Conservation (phyloP, 768 basidiomycete species). For the Fistulinella prunicolor region DNA sequence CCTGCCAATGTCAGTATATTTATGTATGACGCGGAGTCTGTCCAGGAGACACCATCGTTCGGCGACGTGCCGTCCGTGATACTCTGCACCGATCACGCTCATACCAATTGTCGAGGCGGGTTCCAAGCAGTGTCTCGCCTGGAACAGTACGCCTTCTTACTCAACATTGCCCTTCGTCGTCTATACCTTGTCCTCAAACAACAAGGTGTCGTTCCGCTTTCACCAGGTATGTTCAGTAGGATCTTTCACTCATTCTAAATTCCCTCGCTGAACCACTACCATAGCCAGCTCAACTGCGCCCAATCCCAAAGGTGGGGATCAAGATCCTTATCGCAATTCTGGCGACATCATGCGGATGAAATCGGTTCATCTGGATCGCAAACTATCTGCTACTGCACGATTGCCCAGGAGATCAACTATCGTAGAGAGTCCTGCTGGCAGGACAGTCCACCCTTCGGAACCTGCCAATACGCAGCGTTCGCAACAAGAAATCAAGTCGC, state of each 20-base stretch:
- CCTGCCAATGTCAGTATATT: slow-evolving; percentile 82
- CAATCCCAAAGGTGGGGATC: slow-evolving; percentile 38
- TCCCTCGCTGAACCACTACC: slow-evolving; percentile 8
- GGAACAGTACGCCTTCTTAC: slow-evolving; percentile 95
- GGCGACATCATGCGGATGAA: slow-evolving; percentile 93
- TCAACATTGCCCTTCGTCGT: slow-evolving; percentile 92
- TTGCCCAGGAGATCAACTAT: slow-evolving; percentile 93
- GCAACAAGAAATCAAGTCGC: slow-evolving; percentile 39
- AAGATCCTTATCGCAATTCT: slow-evolving; percentile 83
- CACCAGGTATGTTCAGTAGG: slow-evolving; percentile 54
- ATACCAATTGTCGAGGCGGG: slow-evolving; percentile 61
- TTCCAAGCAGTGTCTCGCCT: slow-evolving; percentile 91
- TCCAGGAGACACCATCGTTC: slow-evolving; percentile 65
- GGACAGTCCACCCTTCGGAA: slow-evolving; percentile 75
- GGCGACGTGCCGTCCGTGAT: slow-evolving; percentile 71
- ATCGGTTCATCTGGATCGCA: slow-evolving; percentile 91
- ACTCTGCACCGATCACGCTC: slow-evolving; percentile 76
- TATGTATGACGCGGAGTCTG: slow-evolving; percentile 68
- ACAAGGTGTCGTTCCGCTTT: slow-evolving; percentile 84
- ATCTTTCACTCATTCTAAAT: slow-evolving; percentile 4
- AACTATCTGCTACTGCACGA: slow-evolving; percentile 89
- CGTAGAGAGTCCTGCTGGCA: slow-evolving; percentile 90
- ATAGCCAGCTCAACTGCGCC: slow-evolving; percentile 33
- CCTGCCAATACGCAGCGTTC: slow-evolving; percentile 45
- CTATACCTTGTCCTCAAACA: slow-evolving; percentile 85